Evolutionary conservation across 192 early-diverging fungal genomes (phyloP).

Genomic region (Backusella psychrophila): DNA sequence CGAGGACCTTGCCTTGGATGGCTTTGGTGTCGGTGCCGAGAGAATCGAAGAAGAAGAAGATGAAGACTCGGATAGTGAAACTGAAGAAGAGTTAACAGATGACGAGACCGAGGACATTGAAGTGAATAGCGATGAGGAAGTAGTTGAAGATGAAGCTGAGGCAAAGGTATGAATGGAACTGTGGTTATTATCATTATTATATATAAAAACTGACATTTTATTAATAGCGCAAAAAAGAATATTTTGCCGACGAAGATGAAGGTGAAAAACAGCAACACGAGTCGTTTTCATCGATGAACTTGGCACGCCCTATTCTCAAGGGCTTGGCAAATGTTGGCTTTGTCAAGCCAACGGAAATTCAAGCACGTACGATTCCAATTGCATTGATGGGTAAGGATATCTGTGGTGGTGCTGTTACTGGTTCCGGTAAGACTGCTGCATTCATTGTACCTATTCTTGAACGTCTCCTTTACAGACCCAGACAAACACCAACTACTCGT

Average conservation of each 20-base stretch:
- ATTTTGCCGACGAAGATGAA: slow-evolving; percentile 55
- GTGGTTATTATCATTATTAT: background rate
- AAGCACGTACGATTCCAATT: slow-evolving; percentile 88
- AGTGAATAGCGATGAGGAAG: slow-evolving; percentile 36
- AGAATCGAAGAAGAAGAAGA: slow-evolving; percentile 40
- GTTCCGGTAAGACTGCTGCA: slow-evolving; percentile 97
- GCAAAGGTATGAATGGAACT: slow-evolving; percentile 14
- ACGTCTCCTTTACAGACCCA: slow-evolving; percentile 88
- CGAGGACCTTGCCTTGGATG: slow-evolving; percentile 32
- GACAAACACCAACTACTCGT: slow-evolving; percentile 71
- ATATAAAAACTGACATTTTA: background rate
- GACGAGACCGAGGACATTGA: slow-evolving; percentile 40
- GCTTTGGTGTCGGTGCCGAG: slow-evolving; percentile 28
- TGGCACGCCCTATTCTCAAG: slow-evolving; percentile 95
- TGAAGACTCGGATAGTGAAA: slow-evolving; percentile 43
- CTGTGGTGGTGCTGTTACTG: slow-evolving; percentile 96
- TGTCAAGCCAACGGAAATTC: slow-evolving; percentile 92
- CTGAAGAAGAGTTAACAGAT: slow-evolving; percentile 47
- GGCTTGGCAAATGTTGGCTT: slow-evolving; percentile 88
- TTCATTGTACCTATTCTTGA: slow-evolving; percentile 97
- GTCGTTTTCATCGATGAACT: slow-evolving; percentile 88
- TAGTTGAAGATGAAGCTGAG: slow-evolving; percentile 34
- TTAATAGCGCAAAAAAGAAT: slow-evolving; percentile 56
- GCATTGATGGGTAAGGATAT: slow-evolving; percentile 96
- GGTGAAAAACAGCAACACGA: slow-evolving; percentile 50